A percentile compares a stretch with the other conserved stretches of the same genome.
These are phyloP conservation scores for Oryza officinalis DNA, from an alignment of 176 grass and related monocot genomes.

Conservation along the genomic window DNA sequence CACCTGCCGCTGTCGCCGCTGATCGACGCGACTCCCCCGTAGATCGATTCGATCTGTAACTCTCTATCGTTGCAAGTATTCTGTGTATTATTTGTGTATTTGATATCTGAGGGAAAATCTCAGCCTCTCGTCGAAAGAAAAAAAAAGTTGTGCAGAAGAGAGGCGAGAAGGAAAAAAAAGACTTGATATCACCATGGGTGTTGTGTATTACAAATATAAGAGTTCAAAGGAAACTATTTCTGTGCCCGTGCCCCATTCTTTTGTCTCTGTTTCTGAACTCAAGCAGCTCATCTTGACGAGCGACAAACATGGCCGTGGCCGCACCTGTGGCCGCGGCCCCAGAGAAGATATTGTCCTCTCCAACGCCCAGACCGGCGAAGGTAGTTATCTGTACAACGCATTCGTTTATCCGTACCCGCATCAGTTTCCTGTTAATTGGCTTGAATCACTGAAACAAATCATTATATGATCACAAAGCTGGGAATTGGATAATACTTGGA, in stretches of 20 bases:
- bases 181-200: constrained; percentile 42
- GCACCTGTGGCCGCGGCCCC: constrained; percentile 38
- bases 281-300: constrained; percentile 52
- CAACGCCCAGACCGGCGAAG: constrained; percentile 59
- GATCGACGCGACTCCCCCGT: background rate
- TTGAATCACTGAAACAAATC: background rate
- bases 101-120: background rate
- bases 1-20: background rate
- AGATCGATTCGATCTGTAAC: constrained; percentile 40
- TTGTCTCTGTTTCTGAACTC: constrained; percentile 48
- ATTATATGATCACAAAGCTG: background rate
- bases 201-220: constrained; percentile 72
- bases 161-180: background rate
- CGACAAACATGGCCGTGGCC: constrained; percentile 34
- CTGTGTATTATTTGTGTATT: constrained; percentile 28
- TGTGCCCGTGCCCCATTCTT: constrained; percentile 41
- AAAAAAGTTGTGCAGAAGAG: constrained; percentile 13
- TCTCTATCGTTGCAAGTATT: background rate
- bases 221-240: constrained; percentile 59
- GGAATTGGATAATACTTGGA: background rate
- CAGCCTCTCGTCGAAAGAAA: constrained; percentile 16
- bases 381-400: constrained; percentile 9
- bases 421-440: background rate
- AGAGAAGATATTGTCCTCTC: constrained; percentile 52
- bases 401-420: background rate